Conservation (phyloP, 352 stramenopile species). For the Pythium insidiosum region DNA sequence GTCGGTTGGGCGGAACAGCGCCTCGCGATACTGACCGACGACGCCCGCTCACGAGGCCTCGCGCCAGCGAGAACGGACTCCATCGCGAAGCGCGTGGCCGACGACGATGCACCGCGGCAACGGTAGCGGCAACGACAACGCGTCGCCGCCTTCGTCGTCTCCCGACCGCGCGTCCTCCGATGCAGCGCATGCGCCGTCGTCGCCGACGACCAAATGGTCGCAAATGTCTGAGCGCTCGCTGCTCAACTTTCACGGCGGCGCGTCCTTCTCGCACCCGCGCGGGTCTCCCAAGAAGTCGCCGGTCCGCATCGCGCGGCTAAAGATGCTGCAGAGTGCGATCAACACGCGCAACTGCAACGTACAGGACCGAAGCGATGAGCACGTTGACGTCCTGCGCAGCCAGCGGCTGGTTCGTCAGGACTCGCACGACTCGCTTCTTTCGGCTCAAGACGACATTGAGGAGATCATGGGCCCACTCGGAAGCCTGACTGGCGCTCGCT, state of each 20-base stretch:
- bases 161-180: too few species aligned
- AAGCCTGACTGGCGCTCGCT: conserved; percentile 35
- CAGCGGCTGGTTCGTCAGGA: conserved; percentile 12
- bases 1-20: too few species aligned
- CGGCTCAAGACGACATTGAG: conserved; percentile 35
- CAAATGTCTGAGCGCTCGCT: too few species aligned
- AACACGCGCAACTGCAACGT: conserved; percentile 71
- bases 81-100: too few species aligned
- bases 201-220: too few species aligned
- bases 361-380: conserved; percentile 26
- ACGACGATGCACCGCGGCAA: too few species aligned
- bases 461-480: conserved; percentile 68
- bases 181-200: conserved; percentile 10
- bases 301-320: conserved; percentile 64
- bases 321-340: conserved; percentile 80
- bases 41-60: too few species aligned
- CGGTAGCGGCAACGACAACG: too few species aligned
- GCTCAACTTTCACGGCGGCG: too few species aligned
- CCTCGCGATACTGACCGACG: too few species aligned
- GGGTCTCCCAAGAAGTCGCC: conserved; percentile 59
- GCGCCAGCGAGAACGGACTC: too few species aligned
- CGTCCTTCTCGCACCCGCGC: neutral
- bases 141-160: too few species aligned
- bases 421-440: conserved; percentile 15
- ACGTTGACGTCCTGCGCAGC: neutral